Evolutionary conservation across 306 rosid species (phyloP), one percentile per base, ranked within the genome.

Genomic region (Castanea crenata): DNA sequence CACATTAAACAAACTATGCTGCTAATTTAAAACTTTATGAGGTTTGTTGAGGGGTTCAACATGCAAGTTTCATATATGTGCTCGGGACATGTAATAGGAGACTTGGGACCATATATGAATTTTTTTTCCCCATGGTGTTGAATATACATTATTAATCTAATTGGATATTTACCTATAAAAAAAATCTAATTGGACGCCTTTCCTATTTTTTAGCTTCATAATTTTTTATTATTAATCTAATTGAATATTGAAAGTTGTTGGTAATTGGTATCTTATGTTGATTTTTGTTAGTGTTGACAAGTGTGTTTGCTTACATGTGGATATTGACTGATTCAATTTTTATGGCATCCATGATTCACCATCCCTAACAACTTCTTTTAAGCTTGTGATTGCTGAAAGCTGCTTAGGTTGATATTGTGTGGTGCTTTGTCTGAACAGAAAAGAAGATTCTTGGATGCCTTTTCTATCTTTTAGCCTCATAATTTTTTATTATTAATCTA

Each of bases 401-500:
- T 9, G 34, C 68, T 12, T 65, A 12, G 64, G 34, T 78, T 83
- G 82, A 81, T 77, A 69, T 68, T 76, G 65, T 49, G 31, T 74
- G 73, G 70, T 19, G 65, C 20, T 54, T 75, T 76, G 70, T 65
- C 34, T 80, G 71, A 86, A 87, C 95, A 92, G 99, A 90, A 69
- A 91, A 94, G 87, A 94, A 91, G 92, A 69, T 90, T 67, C 97
- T 89, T 82, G 94, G 44, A 38, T 63, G 0, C 20, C 11, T 63
- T 4, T 11, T 44, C 12, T 29, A 29, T 64, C 0, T 19, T 16
- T 29, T 15, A 23, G 70, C 46, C 6, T 27, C 44, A 29, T 31
- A 31, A 15, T 63, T 63, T 8, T 63, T 38, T 38, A 38, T 38
- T 38, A 38, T 38, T 38, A 38, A 38, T 7, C 44, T 7, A 38